Conservation (phyloP, 2,329 filamentous ascomycete species). For the Sclerotinia minor region DNA sequence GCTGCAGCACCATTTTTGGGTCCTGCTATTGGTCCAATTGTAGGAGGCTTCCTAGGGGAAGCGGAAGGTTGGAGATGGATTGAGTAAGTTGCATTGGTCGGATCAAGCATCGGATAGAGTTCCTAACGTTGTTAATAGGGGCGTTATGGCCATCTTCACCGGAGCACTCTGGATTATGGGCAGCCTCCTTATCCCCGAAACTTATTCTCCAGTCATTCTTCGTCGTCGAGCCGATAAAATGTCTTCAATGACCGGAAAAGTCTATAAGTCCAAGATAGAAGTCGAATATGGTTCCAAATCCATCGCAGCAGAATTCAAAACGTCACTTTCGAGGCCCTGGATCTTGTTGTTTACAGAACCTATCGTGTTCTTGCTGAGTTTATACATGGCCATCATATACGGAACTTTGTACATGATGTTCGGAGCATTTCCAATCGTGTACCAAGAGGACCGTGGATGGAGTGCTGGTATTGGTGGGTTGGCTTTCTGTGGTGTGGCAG, state of each 20-base stretch:
- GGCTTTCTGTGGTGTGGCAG: constrained; percentile 66
- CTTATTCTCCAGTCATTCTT: constrained; percentile 66
- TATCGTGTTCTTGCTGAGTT: constrained; percentile 76
- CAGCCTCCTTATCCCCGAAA: constrained; percentile 56
- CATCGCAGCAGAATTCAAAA: constrained; percentile 66
- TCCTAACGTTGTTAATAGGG: constrained; percentile 20
- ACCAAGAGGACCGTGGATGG: constrained; percentile 60
- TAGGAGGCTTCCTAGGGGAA: constrained; percentile 65
- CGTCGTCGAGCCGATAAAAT: constrained; percentile 68
- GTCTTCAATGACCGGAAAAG: constrained; percentile 53
- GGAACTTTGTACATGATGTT: constrained; percentile 59
- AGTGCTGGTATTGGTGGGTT: constrained; percentile 59
- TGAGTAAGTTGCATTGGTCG: constrained; percentile 40
- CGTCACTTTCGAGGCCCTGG: constrained; percentile 82
- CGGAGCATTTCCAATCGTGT: constrained; percentile 65
- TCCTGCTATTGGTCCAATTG: constrained; percentile 64
- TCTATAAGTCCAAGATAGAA: constrained; percentile 70
- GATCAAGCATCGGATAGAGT: background rate
- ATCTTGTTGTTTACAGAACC: constrained; percentile 80
- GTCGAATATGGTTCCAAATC: constrained; percentile 60
- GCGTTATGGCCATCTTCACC: constrained; percentile 65
- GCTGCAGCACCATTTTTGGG: constrained; percentile 67
- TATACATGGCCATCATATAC: constrained; percentile 59
- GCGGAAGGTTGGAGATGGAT: constrained; percentile 75
- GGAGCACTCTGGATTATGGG: constrained; percentile 62